phyloP scores from a whole-genome alignment of 2,329 filamentous ascomycete genomes.

The Aspergillus niger region DNA sequence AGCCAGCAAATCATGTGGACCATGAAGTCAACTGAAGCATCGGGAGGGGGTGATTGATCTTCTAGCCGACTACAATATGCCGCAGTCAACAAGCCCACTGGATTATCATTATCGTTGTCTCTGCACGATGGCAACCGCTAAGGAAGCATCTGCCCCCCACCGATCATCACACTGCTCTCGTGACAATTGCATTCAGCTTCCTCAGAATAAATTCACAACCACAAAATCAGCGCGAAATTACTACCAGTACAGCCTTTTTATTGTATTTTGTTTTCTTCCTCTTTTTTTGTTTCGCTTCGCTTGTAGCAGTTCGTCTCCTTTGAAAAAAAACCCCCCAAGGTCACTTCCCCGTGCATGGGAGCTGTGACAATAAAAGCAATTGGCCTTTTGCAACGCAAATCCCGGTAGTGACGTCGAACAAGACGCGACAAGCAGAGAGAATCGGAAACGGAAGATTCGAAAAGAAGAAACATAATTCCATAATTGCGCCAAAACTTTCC shows the following conservation, averaged over 20 bases:
- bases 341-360: conserved; percentile 2
- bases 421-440: conserved; percentile 1
- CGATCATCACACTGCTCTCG: conserved; percentile 1
- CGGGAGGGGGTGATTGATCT: neutral
- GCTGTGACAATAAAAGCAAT: conserved; percentile 6
- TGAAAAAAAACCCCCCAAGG: neutral
- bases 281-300: conserved; percentile 5
- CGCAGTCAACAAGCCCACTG: neutral
- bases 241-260: conserved; percentile 14
- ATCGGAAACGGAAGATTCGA: conserved; percentile 14
- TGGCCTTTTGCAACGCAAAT: conserved; percentile 9
- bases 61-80: neutral
- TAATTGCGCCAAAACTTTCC: conserved; percentile 37
- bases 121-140: neutral
- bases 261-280: neutral
- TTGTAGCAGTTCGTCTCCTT: neutral
- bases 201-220: conserved; percentile 11
- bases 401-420: neutral
- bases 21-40: neutral
- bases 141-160: neutral
- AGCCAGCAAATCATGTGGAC: neutral
- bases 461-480: conserved; percentile 24
- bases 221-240: conserved; percentile 7
- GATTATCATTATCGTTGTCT: neutral
- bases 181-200: conserved; percentile 11